Evolutionary conservation across 495 filamentous ascomycete genomes (phyloP).

Genomic region (Venustampulla echinocandica): DNA sequence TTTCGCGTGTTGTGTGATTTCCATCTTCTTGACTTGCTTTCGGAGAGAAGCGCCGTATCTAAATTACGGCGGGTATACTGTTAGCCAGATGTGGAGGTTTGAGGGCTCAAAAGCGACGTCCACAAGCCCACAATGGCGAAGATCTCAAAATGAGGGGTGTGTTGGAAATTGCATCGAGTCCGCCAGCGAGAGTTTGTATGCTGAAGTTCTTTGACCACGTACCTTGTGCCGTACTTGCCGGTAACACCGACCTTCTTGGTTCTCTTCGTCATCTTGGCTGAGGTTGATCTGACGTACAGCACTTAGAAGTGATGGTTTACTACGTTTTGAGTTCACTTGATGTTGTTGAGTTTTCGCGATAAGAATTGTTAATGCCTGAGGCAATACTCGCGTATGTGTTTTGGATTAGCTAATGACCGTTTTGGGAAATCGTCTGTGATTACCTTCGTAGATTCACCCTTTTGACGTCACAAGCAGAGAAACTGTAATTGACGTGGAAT

Average conservation of each 20-base stretch:
- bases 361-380: constrained; percentile 11
- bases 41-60: constrained; percentile 99
- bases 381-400: constrained; percentile 5
- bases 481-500: too few species aligned
- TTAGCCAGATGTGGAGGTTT: too few species aligned
- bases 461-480: background rate
- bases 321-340: constrained; percentile 8
- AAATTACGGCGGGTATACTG: background rate
- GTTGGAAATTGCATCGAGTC: too few species aligned
- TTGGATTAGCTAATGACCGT: background rate
- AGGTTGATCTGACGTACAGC: constrained; percentile 23
- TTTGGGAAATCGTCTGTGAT: too few species aligned
- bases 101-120: too few species aligned
- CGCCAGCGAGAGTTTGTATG: background rate
- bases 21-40: constrained; percentile 99
- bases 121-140: too few species aligned
- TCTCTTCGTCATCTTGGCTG: constrained; percentile 84
- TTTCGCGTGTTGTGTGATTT: constrained; percentile 91
- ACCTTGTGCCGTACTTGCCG: constrained; percentile 54
- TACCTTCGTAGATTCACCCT: too few species aligned
- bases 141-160: too few species aligned
- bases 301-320: too few species aligned
- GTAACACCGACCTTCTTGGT: constrained; percentile 94
- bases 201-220: constrained; percentile 22
- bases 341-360: constrained; percentile 12